Conservation (phyloP, 2,329 filamentous ascomycete genomes). For the Trichoderma aggressivum region DNA sequence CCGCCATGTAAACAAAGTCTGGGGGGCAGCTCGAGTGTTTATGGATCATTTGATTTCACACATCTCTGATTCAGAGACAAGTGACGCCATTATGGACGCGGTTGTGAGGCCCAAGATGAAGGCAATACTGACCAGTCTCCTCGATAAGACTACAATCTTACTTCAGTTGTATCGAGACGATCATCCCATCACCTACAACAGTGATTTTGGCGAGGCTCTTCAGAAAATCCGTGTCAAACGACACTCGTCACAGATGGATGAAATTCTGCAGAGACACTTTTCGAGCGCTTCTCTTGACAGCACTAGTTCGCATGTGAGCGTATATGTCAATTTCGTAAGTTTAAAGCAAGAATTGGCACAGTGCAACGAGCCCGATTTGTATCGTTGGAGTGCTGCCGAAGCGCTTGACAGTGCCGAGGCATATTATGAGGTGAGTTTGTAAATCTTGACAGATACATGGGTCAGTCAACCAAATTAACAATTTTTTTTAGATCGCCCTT, state of each 20-base stretch:
- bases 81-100: constrained; percentile 9
- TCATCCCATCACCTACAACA: constrained; percentile 54
- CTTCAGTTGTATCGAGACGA: constrained; percentile 40
- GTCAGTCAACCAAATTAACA: background rate
- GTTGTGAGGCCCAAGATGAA: constrained; percentile 24
- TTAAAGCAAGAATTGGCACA: background rate
- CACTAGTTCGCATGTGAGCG: background rate
- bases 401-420: constrained; percentile 38
- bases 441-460: background rate
- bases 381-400: constrained; percentile 29
- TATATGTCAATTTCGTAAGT: background rate
- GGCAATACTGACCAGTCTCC: constrained; percentile 27
- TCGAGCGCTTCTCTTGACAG: background rate
- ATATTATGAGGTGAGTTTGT: constrained; percentile 39
- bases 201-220: constrained; percentile 41
- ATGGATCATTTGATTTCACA: constrained; percentile 14
- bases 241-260: background rate
- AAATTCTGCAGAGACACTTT: background rate
- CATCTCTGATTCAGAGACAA: constrained; percentile 22
- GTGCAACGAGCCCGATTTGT: constrained; percentile 26
- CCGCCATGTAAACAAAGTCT: constrained; percentile 19
- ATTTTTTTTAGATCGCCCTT: constrained; percentile 20
- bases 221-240: constrained; percentile 27
- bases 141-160: constrained; percentile 43
- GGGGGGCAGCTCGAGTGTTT: constrained; percentile 19